phyloP scores from a whole-genome alignment of 192 early-diverging fungal species.

The Gryganskiella cystojenkinii region DNA sequence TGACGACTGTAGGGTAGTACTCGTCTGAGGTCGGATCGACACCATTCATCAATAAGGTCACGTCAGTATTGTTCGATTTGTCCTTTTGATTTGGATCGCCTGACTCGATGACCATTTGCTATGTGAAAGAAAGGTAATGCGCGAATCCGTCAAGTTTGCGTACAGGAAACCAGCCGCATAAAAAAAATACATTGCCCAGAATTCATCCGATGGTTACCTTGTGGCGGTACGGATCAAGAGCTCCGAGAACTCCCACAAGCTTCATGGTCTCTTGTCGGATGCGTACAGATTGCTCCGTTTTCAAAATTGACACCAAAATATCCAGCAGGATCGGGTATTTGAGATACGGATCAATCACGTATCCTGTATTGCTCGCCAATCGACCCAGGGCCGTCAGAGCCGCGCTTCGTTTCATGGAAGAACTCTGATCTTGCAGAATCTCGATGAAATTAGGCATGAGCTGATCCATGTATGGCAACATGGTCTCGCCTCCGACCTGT shows the following conservation, averaged over 20 bases:
- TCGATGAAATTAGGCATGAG: conserved; percentile 92
- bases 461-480: conserved; percentile 81
- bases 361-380: conserved; percentile 85
- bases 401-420: conserved; percentile 82
- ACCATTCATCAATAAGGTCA: conserved; percentile 65
- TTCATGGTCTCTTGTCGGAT: conserved; percentile 89
- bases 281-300: conserved; percentile 76
- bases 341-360: conserved; percentile 89
- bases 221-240: conserved; percentile 89
- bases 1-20: conserved; percentile 93
- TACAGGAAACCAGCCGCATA: not conserved
- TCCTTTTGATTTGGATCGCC: conserved; percentile 56
- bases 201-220: conserved; percentile 49
- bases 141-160: too few relatives aligned
- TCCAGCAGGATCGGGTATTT: conserved; percentile 88
- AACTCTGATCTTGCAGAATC: conserved; percentile 88
- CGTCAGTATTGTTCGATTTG: conserved; percentile 64
- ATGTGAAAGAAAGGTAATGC: conserved; percentile 25
- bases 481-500: conserved; percentile 81
- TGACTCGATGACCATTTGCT: conserved; percentile 57
- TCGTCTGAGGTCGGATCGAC: conserved; percentile 85
- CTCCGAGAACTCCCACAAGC: conserved; percentile 92
- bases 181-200: not conserved
- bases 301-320: conserved; percentile 82
- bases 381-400: conserved; percentile 88